phyloP scores from a whole-genome alignment of 495 filamentous ascomycete genomes.

The Immersiella caudata region DNA sequence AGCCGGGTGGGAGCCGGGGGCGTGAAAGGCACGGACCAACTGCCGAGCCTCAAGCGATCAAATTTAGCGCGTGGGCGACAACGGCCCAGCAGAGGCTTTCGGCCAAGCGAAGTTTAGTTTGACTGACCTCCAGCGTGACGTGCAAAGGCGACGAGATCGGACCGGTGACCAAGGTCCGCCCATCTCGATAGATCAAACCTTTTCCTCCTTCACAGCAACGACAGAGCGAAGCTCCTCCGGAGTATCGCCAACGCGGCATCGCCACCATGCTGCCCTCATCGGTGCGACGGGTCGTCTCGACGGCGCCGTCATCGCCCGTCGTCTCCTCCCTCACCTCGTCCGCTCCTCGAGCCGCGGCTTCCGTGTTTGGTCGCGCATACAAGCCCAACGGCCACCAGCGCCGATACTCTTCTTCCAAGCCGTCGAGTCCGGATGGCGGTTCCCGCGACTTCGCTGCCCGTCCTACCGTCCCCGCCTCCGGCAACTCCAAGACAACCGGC shows the following conservation, averaged over 20 bases:
- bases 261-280: constrained; percentile 55
- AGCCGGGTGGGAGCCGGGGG: neutral
- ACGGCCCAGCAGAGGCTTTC: constrained; percentile 34
- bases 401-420: constrained; percentile 61
- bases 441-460: constrained; percentile 50
- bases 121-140: constrained; percentile 22
- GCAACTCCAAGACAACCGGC: constrained; percentile 41
- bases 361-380: constrained; percentile 42
- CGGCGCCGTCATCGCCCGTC: constrained; percentile 47
- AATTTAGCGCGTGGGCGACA: constrained; percentile 34
- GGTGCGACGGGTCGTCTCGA: constrained; percentile 50
- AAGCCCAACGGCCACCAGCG: constrained; percentile 46
- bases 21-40: constrained; percentile 22
- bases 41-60: constrained; percentile 26
- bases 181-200: constrained; percentile 15
- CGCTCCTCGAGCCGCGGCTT: constrained; percentile 39
- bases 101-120: constrained; percentile 27
- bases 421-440: constrained; percentile 57
- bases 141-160: constrained; percentile 23
- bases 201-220: neutral
- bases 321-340: constrained; percentile 42
- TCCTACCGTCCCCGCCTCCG: constrained; percentile 43
- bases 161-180: constrained; percentile 23
- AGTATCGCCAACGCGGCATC: constrained; percentile 23
- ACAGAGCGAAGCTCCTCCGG: neutral